These are phyloP conservation scores for Claviceps digitariae DNA, from an alignment of 2,329 filamentous ascomycete genomes.

Conservation along the genomic window DNA sequence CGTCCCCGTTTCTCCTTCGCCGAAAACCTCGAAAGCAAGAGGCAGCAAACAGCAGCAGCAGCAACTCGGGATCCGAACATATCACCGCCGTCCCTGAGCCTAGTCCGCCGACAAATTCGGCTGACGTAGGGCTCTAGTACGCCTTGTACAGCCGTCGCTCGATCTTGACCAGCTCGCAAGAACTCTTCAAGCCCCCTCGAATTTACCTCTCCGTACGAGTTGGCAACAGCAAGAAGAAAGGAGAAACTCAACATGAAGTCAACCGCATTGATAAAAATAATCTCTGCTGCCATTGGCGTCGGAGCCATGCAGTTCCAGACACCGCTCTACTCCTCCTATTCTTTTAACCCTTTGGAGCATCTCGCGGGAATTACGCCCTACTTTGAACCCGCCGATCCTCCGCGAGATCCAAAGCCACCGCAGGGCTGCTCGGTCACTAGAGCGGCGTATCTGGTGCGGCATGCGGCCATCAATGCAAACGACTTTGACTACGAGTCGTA, in stretches of 20 bases:
- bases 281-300: neutral
- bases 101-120: too few species aligned
- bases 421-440: constrained; percentile 36
- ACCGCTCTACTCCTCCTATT: constrained; percentile 30
- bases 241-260: neutral
- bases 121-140: neutral
- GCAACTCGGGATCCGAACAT: too few species aligned
- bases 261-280: neutral
- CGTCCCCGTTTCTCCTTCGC: too few species aligned
- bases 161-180: neutral
- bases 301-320: constrained; percentile 5
- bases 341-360: constrained; percentile 40
- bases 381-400: constrained; percentile 39
- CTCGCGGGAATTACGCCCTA: constrained; percentile 43
- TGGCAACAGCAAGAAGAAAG: neutral
- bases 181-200: neutral
- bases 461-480: constrained; percentile 47
- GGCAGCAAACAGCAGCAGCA: neutral
- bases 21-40: too few species aligned
- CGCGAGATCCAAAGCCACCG: constrained; percentile 18
- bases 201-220: neutral
- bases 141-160: neutral
- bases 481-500: constrained; percentile 45
- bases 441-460: constrained; percentile 43
- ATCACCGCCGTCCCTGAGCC: too few species aligned